Evolutionary conservation across 495 filamentous ascomycete genomes (phyloP).

Genomic region (Podospora pseudopauciseta): DNA sequence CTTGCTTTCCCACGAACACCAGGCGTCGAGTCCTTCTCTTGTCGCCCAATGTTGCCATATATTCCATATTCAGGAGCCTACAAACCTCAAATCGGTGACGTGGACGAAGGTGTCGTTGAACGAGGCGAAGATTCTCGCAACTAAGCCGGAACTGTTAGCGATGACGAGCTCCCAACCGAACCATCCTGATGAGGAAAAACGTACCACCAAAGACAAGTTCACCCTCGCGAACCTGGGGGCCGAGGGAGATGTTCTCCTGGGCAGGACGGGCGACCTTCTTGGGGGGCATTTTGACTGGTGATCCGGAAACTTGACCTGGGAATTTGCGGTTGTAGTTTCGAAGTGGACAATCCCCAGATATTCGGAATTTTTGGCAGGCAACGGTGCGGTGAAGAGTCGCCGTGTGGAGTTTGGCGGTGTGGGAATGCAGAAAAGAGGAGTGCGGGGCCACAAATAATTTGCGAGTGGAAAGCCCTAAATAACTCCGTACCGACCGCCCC

Average conservation of each 20-base stretch:
- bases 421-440: conserved; percentile 17
- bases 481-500: conserved; percentile 19
- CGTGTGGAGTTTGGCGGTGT: conserved; percentile 29
- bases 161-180: not conserved
- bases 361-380: conserved; percentile 28
- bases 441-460: conserved; percentile 19
- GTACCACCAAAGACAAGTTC: conserved; percentile 87
- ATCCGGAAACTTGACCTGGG: conserved; percentile 21
- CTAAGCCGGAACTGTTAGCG: conserved; percentile 28
- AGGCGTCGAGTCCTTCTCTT: conserved; percentile 16
- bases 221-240: conserved; percentile 70
- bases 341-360: conserved; percentile 18
- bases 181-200: not conserved
- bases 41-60: conserved; percentile 1
- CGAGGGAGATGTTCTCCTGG: conserved; percentile 97
- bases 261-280: conserved; percentile 74
- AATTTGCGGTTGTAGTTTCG: conserved; percentile 23
- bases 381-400: conserved; percentile 29
- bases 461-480: conserved; percentile 34
- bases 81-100: conserved; percentile 96
- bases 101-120: conserved; percentile 72
- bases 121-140: conserved; percentile 98
- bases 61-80: conserved; percentile 37
- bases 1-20: conserved; percentile 6
- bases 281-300: conserved; percentile 64